Conservation (phyloP, 495 filamentous ascomycete genomes). For the Letharia columbiana region DNA sequence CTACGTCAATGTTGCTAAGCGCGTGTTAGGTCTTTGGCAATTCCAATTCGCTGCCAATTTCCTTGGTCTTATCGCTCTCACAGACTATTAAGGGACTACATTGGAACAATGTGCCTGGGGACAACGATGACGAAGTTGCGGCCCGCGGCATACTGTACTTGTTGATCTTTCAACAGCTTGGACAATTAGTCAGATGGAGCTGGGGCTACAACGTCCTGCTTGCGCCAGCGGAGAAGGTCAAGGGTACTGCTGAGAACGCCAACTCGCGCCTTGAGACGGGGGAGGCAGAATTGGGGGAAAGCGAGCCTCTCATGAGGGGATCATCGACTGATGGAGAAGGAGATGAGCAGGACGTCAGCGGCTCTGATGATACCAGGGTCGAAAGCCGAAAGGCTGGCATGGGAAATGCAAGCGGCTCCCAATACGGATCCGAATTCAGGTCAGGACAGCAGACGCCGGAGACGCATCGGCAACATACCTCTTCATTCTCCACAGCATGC, state of each 20-base stretch:
- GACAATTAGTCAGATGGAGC: slow-evolving; percentile 91
- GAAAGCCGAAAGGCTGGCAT: slow-evolving; percentile 1
- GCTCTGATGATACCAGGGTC: slow-evolving; percentile 24
- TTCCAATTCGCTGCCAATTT: slow-evolving; percentile 96
- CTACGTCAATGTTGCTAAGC: background rate
- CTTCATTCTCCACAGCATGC: slow-evolving; percentile 21
- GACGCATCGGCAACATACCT: slow-evolving; percentile 24
- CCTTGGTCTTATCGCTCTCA: slow-evolving; percentile 85
- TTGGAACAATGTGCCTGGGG: slow-evolving; percentile 82
- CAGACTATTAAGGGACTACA: slow-evolving; percentile 85
- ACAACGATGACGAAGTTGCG: slow-evolving; percentile 91
- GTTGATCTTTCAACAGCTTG: slow-evolving; percentile 94
- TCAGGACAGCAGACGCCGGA: slow-evolving; percentile 28
- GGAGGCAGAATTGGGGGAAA: slow-evolving; percentile 47
- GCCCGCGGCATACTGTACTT: slow-evolving; percentile 92
- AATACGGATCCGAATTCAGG: slow-evolving; percentile 11
- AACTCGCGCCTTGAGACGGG: slow-evolving; percentile 52
- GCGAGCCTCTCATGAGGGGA: slow-evolving; percentile 26
- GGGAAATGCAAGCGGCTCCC: slow-evolving; percentile 13
- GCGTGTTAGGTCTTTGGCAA: slow-evolving; percentile 75
- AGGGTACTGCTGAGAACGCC: slow-evolving; percentile 45
- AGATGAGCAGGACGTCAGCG: slow-evolving; percentile 34
- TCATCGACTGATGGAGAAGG: slow-evolving; percentile 20
- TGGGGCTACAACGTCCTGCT: slow-evolving; percentile 95
- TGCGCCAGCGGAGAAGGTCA: slow-evolving; percentile 66